Evolutionary conservation across 73 alveolate species (phyloP), one percentile per base, ranked within the genome.

Genomic region (Stentor coeruleus): DNA sequence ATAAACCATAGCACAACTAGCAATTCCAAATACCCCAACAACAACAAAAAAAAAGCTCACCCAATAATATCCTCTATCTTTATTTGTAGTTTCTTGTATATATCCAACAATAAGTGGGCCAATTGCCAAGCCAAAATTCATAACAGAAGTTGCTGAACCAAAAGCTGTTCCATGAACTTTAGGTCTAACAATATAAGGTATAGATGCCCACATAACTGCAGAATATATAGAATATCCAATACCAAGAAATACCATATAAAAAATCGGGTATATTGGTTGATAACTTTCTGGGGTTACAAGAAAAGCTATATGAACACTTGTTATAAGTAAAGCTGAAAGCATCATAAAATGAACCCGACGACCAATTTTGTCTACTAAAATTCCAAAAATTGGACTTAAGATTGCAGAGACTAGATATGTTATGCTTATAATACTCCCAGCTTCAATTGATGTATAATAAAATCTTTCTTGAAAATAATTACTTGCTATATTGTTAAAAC

Each of bases 161-260:
- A 87, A 91, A 31, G 97, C 98, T 40, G 97, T 81, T 55, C 98
- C 98, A 0, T 88, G 97, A 11, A 90, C 84, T 38, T 79, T 75
- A 31, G 95, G 86, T 55, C 86, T 87, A 26, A 90, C 93, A n/a
- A 86, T 88, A 58, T 85, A 90, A 31, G 97, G 97, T 74, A 94
- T 86, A 6, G 20, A 11, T 11, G 96, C 89, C 98, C 98, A 94
- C 36, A 94, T 82, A 0, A 93, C 94, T 0, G 97, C 88, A 3
- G 94, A 97, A 88, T 94, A 94, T 38, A 94, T 82, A 20, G 95
- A 84, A 59, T 90, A 94, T 55, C 92, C 91, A 38, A 94, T 57
- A 38, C 98, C 98, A 77, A 89, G 80, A 35, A 89, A 6, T 1
- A 82, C 89, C 31, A 91, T 81, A 26, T 93, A 91, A 38, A 80